Percentiles rank a stretch among this genome's conserved stretches.
These are phyloP conservation scores for Ogataea wickerhamii DNA, from an alignment of 805 yeast genomes.

Conservation along the genomic window DNA sequence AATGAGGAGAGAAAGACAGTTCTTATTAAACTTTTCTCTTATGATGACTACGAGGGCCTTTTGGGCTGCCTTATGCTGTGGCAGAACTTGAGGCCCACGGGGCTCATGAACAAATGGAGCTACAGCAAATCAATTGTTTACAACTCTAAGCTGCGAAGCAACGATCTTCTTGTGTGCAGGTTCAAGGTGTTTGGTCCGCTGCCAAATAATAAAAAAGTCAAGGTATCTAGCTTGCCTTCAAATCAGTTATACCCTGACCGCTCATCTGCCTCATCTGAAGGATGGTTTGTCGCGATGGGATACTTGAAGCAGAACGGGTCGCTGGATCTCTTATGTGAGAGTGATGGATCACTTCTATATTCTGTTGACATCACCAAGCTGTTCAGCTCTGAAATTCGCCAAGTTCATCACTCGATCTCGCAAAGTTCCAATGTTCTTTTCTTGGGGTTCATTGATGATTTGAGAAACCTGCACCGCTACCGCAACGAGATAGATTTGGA, in stretches of 20 bases:
- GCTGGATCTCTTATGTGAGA: slow-evolving; percentile 56
- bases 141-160: slow-evolving; percentile 20
- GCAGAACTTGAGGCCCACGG: slow-evolving; percentile 47
- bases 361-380: slow-evolving; percentile 52
- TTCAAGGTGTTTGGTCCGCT: slow-evolving; percentile 65
- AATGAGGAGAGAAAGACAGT: slow-evolving; percentile 35
- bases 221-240: slow-evolving; percentile 21
- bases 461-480: slow-evolving; percentile 43
- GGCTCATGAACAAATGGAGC: slow-evolving; percentile 48
- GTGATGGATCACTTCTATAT: slow-evolving; percentile 59
- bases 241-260: slow-evolving; percentile 22
- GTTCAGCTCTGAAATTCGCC: slow-evolving; percentile 58
- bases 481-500: slow-evolving; percentile 23
- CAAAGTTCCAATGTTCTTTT: slow-evolving; percentile 56
- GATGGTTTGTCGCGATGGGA: slow-evolving; percentile 75
- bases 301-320: slow-evolving; percentile 61
- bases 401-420: slow-evolving; percentile 59
- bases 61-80: slow-evolving; percentile 43
- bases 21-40: slow-evolving; percentile 32
- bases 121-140: slow-evolving; percentile 31
- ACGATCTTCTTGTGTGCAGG: slow-evolving; percentile 53
- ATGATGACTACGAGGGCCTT: slow-evolving; percentile 38
- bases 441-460: slow-evolving; percentile 52
- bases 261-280: slow-evolving; percentile 37
- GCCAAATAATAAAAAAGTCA: slow-evolving; percentile 39